Evolutionary conservation across 768 basidiomycete species (phyloP).

Genomic region (Gelatoporia subvermispora): DNA sequence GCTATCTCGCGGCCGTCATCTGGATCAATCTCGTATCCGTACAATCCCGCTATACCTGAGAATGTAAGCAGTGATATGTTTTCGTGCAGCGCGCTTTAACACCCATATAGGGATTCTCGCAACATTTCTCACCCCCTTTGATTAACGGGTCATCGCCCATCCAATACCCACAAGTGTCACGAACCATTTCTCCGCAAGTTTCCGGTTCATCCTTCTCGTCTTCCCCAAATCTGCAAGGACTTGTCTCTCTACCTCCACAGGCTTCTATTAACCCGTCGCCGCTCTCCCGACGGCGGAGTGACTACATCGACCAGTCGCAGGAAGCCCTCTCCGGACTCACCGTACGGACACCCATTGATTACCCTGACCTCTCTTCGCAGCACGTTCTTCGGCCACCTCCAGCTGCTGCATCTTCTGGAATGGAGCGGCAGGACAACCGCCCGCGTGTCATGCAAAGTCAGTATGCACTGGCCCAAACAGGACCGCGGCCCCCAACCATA

Average conservation of each 20-base stretch:
- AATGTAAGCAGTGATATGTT: constrained; percentile 33
- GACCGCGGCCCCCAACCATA: constrained; percentile 63
- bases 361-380: constrained; percentile 66
- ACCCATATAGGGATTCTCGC: constrained; percentile 30
- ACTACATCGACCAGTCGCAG: constrained; percentile 77
- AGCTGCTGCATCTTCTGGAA: constrained; percentile 58
- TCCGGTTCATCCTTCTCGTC: constrained; percentile 39
- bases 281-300: constrained; percentile 65
- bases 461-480: constrained; percentile 23
- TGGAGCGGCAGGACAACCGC: constrained; percentile 75
- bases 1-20: constrained; percentile 38
- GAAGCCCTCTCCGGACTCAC: constrained; percentile 49
- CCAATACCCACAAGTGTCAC: constrained; percentile 48
- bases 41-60: constrained; percentile 43
- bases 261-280: constrained; percentile 81
- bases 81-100: constrained; percentile 1
- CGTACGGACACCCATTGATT: constrained; percentile 62
- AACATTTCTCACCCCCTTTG: constrained; percentile 31
- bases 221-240: constrained; percentile 32
- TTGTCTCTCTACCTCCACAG: constrained; percentile 67
- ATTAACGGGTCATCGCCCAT: constrained; percentile 43
- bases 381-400: constrained; percentile 75
- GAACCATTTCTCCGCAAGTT: constrained; percentile 32
- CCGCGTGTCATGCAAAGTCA: constrained; percentile 43
- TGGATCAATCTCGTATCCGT: constrained; percentile 33